Base-by-base conservation (phyloP, 108 stramenopile species). In the Cyclotella kingstonii region DNA sequence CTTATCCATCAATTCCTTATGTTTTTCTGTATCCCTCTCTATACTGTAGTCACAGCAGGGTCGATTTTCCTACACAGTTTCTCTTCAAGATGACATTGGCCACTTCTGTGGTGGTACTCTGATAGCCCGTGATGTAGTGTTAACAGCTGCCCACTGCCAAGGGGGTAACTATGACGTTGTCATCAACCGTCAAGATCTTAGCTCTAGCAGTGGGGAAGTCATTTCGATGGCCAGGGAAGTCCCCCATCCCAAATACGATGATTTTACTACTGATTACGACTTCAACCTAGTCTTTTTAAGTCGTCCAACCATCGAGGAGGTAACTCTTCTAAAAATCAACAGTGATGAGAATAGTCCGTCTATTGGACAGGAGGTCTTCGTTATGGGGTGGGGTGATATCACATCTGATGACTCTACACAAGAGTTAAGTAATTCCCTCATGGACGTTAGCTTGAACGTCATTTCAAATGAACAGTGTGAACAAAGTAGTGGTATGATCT, bases 381-480 rank as follows among this genome's bases (percentile, higher is more conserved):
- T 54, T 5, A 61, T 70, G 60, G 69, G 69, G 5, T 62, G 60
- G 60, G 69, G 69, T 0, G 56, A 70, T 39, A 70, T 30, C 3
- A 30, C 15, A 12, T 27, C 39, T 35, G 54, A 59, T 10, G 54
- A 66, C 53, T 11, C 23, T 4, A 18, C 46, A 0, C 14, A 19
- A 29, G 15, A 30, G 2, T 9, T 19, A 12, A 25, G 28, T 17
- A 14, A 40, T 28, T 14, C 26, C 7, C 63, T 63, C 0, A 28
- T 38, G 49, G 50, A 52, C 0, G 63, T 52, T 29, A 15, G 40
- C 2, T 52, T 70, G 0, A 55, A 60, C 29, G 60, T 50, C 22
- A 48, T 59, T 39, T 47, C 47, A 15, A 75, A 44, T 31, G n/a
- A 62, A 40, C 73, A 63, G 51, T 80, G 69, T 36, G 64, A 59